A percentile compares a stretch with the other conserved stretches of the same genome.
phyloP scores from a whole-genome alignment of 2,329 filamentous ascomycete species.

The Ambrosiella cleistominuta region DNA sequence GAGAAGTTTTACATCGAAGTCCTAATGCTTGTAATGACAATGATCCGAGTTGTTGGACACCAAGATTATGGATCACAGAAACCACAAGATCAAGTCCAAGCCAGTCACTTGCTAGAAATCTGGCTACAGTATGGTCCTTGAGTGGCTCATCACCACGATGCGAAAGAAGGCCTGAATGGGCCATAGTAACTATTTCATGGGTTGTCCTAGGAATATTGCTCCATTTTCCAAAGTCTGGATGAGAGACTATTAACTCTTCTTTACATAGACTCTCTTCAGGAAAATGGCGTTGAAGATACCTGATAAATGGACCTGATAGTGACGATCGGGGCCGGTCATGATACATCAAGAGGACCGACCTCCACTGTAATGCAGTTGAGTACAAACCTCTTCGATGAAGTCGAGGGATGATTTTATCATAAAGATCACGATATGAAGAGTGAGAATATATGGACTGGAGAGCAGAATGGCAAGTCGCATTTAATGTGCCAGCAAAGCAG shows the following conservation, averaged over 20 bases:
- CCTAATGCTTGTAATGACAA: slow-evolving; percentile 63
- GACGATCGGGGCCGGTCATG: slow-evolving; percentile 10
- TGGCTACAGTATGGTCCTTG: slow-evolving; percentile 56
- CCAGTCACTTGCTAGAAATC: slow-evolving; percentile 58
- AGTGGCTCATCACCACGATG: not conserved
- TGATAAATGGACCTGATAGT: slow-evolving; percentile 30
- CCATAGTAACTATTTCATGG: not conserved
- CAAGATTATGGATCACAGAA: slow-evolving; percentile 50
- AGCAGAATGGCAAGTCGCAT: slow-evolving; percentile 21
- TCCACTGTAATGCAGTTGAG: slow-evolving; percentile 29
- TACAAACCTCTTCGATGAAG: slow-evolving; percentile 31
- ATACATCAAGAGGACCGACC: slow-evolving; percentile 22
- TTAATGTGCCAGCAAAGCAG: slow-evolving; percentile 23
- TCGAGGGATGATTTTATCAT: slow-evolving; percentile 34
- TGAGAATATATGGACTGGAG: slow-evolving; percentile 29
- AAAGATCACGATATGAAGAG: slow-evolving; percentile 27
- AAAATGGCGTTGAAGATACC: slow-evolving; percentile 30
- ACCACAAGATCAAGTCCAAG: slow-evolving; percentile 57
- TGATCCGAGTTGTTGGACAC: slow-evolving; percentile 55
- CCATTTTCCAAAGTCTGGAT: slow-evolving; percentile 2
- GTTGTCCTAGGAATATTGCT: not conserved
- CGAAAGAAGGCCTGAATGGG: not conserved
- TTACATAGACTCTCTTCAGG: slow-evolving; percentile 22
- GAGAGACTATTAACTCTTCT: slow-evolving; percentile 21
- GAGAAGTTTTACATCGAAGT: slow-evolving; percentile 25